Percentiles rank a stretch among this genome's conserved stretches.
Conservation (phyloP, 768 basidiomycete genomes). For the Lanmaoa rubissima region DNA sequence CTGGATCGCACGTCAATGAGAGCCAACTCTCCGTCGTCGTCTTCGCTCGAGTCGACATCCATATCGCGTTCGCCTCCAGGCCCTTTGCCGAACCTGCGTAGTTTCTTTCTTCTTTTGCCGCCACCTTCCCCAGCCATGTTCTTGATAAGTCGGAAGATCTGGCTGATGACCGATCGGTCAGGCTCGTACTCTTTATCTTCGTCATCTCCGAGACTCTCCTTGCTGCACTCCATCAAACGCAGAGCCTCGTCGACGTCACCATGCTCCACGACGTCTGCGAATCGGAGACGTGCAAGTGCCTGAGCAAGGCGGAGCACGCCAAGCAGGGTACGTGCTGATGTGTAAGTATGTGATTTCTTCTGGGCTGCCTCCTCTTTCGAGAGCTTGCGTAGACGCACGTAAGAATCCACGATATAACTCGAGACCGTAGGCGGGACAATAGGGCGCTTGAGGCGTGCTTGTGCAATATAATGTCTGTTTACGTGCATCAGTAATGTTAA, state of each 20-base stretch:
- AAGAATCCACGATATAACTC: conserved; percentile 90
- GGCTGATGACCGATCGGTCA: conserved; percentile 77
- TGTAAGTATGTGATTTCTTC: conserved; percentile 90
- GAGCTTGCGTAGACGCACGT: conserved; percentile 91
- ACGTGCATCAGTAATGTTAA: conserved; percentile 1
- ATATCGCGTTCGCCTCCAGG: conserved; percentile 69
- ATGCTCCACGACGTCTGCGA: conserved; percentile 74
- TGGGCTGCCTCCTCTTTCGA: conserved; percentile 88
- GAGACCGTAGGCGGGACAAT: conserved; percentile 88
- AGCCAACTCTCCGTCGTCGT: conserved; percentile 67
- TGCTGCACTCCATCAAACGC: conserved; percentile 95
- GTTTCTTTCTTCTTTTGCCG: conserved; percentile 39
- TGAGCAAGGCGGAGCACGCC: conserved; percentile 94
- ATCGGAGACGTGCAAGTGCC: conserved; percentile 89
- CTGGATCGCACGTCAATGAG: conserved; percentile 88
- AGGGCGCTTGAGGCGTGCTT: conserved; percentile 84
- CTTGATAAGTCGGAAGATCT: conserved; percentile 90
- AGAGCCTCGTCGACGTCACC: conserved; percentile 96
- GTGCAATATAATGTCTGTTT: conserved; percentile 88
- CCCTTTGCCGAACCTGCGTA: conserved; percentile 62
- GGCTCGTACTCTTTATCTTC: conserved; percentile 63
- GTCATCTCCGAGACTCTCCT: conserved; percentile 85
- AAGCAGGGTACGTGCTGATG: conserved; percentile 92
- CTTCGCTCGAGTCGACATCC: conserved; percentile 67
- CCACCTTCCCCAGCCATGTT: conserved; percentile 62